phyloP scores from a whole-genome alignment of 106 monocot genomes.

The Vanilla planifolia region DNA sequence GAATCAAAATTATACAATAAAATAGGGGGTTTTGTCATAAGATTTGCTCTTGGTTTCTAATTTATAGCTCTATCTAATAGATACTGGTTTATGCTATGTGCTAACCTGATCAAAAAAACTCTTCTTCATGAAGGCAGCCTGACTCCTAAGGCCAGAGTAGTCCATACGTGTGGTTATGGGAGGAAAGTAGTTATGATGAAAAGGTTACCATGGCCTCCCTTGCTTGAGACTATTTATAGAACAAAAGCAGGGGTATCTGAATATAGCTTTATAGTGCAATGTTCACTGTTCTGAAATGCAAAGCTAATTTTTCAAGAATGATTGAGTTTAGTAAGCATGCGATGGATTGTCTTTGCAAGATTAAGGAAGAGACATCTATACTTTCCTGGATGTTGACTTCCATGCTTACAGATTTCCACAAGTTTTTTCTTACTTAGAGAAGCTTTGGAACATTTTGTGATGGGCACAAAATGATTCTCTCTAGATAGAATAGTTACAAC shows the following conservation, averaged over 20 bases:
- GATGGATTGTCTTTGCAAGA: conserved; percentile 3
- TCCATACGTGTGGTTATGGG: conserved; percentile 45
- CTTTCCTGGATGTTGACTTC: background rate
- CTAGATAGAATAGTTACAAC: background rate
- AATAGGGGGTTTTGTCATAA: background rate
- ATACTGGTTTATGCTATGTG: background rate
- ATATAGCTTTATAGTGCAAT: too few species aligned
- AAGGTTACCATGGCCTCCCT: background rate
- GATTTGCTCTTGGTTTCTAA: background rate
- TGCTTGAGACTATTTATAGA: conserved; percentile 4
- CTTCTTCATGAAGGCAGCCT: conserved; percentile 64
- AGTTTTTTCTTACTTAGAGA: background rate
- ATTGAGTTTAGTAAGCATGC: background rate
- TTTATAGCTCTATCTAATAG: too few species aligned
- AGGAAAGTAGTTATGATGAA: background rate
- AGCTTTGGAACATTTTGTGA: too few species aligned
- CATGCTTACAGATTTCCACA: background rate
- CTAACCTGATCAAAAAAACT: conserved; percentile 85
- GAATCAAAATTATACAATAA: background rate
- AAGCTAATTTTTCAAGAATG: background rate
- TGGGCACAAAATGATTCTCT: conserved; percentile 3
- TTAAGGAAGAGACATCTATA: background rate
- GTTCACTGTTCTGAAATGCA: background rate
- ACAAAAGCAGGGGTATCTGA: background rate
- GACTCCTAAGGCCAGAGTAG: conserved; percentile 48